These are phyloP conservation scores for Quercus engelmannii DNA, from an alignment of 306 rosid genomes.

Conservation along the genomic window DNA sequence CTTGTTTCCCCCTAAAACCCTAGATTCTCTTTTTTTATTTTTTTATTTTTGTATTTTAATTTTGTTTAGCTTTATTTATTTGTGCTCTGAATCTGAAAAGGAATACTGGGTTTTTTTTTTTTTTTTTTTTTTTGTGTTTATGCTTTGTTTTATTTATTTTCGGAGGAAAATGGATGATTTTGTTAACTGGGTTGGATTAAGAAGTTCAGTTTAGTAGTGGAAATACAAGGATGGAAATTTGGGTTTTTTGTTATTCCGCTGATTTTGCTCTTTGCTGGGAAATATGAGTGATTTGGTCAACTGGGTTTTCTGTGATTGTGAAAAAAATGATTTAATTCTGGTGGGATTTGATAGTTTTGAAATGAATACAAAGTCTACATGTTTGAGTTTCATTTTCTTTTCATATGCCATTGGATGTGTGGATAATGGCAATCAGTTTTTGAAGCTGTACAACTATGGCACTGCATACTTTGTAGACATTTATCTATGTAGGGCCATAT, in stretches of 20 bases:
- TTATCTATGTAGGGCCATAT: not conserved
- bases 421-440: not conserved
- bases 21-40: conserved; percentile 25
- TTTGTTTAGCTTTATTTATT: not conserved
- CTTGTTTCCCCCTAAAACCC: conserved; percentile 38
- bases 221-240: not conserved
- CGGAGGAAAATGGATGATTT: not conserved
- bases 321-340: not conserved
- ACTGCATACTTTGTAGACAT: not conserved
- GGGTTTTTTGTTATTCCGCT: conserved; percentile 1
- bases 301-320: not conserved
- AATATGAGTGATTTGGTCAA: not conserved
- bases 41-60: not conserved
- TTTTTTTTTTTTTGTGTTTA: not conserved
- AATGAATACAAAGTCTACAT: not conserved
- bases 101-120: conserved; percentile 17
- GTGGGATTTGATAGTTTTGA: conserved; percentile 3
- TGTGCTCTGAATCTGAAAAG: not conserved
- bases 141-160: not conserved
- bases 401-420: conserved; percentile 9
- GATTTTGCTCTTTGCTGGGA: not conserved
- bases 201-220: not conserved
- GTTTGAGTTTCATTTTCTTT: not conserved
- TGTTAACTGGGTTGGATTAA: not conserved
- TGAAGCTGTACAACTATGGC: conserved; percentile 1